Conservation (phyloP, 106 monocot genomes). For the Xerophyta viscosa region DNA sequence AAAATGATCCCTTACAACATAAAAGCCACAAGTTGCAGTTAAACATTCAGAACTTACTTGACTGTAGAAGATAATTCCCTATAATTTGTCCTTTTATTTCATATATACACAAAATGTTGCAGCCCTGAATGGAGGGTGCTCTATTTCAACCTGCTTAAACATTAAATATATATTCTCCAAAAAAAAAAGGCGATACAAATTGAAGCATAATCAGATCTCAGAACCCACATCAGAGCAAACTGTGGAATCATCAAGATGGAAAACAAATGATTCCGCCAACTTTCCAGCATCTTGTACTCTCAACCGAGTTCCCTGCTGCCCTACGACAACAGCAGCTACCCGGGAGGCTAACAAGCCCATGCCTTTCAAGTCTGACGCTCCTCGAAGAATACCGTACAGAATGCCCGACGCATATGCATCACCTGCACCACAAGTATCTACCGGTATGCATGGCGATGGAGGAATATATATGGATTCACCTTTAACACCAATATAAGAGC, state of each 20-base stretch:
- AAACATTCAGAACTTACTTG: too few relatives aligned
- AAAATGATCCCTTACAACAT: too few relatives aligned
- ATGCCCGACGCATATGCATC: slow-evolving; percentile 89
- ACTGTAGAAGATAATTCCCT: too few relatives aligned
- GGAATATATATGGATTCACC: slow-evolving; percentile 88
- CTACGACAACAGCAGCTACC: slow-evolving; percentile 83
- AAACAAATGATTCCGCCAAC: slow-evolving; percentile 47
- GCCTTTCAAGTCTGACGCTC: slow-evolving; percentile 75
- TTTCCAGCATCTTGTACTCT: slow-evolving; percentile 59
- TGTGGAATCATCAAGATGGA: slow-evolving; percentile 43
- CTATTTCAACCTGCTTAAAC: too few relatives aligned
- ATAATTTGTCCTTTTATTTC: too few relatives aligned
- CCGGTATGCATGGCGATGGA: slow-evolving; percentile 63
- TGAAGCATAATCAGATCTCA: slow-evolving; percentile 12
- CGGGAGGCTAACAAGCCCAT: slow-evolving; percentile 77
- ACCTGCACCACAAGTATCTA: slow-evolving; percentile 92
- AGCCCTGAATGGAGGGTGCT: too few relatives aligned
- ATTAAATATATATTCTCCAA: too few relatives aligned
- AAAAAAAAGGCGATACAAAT: too few relatives aligned
- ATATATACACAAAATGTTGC: too few relatives aligned
- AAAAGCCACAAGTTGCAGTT: too few relatives aligned
- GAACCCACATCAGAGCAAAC: slow-evolving; percentile 32
- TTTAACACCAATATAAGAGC: slow-evolving; percentile 82
- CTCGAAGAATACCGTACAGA: slow-evolving; percentile 69
- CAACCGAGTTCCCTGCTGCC: slow-evolving; percentile 86